Evolutionary conservation across 2,329 filamentous ascomycete genomes (phyloP), one percentile per base, ranked within the genome.

Genomic region (Aquanectria penicillioides): DNA sequence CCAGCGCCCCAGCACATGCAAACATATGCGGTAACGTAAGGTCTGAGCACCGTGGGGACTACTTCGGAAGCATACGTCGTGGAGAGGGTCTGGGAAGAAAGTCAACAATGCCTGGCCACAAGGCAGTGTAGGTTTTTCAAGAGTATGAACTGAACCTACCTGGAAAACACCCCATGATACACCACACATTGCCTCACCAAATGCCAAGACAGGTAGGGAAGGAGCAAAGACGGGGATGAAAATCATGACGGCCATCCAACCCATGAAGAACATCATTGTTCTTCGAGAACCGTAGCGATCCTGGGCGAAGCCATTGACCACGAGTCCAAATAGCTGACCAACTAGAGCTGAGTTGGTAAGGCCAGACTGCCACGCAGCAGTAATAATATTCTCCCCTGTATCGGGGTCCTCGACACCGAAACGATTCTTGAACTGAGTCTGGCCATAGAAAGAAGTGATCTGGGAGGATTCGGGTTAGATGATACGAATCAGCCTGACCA

Each of bases 1-100:
- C 79, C 79, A 2, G 77, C 69, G 1, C 74, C 74, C 73, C 77
- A 81, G 54, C 78, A 81, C 64, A 81, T 71, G 36, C 80, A 81
- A 26, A 77, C 73, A 54, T 78, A 79, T 0, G 73, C 74, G 0
- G 77, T 80, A 1, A 81, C 69, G 22, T 80, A 80, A 2, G 72
- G 67, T 6, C 79, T 70, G 0, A 80, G 72, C 0, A 72, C 50
- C 1, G 68, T 64, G 1, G 78, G 72, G 25, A 70, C 71, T 5
- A 74, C 62, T 52, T 81, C 79, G 1, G 75, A 78, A 0, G 80
- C 80, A 58, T 83, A 83, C 0, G 79, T 75, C 0, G 78, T 74
- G 1, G 72, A 72, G 1, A 81, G 69, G 0, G 78, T 80, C 50
- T 77, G 5, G 7, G 2, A n/a, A n/a, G n/a, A n/a, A n/a, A n/a